Conservation (phyloP, 768 basidiomycete species). For the Calocera viscosa region DNA sequence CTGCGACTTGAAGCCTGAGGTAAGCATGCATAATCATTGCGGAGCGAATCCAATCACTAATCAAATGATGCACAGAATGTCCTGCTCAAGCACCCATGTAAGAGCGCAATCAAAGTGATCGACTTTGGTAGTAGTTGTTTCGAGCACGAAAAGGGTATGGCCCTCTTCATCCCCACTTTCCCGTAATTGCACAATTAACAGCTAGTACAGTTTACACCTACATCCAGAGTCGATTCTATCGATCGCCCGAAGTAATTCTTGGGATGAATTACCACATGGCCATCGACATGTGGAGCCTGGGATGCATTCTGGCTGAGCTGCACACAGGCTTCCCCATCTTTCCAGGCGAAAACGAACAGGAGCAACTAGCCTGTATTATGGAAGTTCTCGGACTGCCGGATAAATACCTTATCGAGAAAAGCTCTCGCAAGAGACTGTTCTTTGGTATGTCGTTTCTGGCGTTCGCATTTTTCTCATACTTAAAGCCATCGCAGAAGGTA, state of each 20-base stretch:
- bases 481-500: constrained; percentile 50
- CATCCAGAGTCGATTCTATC: constrained; percentile 98
- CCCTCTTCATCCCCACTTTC: neutral
- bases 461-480: neutral
- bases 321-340: constrained; percentile 98
- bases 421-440: constrained; percentile 86
- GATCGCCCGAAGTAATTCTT: constrained; percentile 97
- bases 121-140: constrained; percentile 98
- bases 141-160: constrained; percentile 91
- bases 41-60: too few relatives aligned
- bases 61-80: constrained; percentile 93
- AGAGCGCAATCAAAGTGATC: constrained; percentile 95
- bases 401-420: constrained; percentile 85
- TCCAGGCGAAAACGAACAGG: constrained; percentile 97
- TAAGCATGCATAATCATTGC: constrained; percentile 26
- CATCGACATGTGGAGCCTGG: constrained; percentile 99
- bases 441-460: constrained; percentile 57
- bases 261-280: constrained; percentile 99
- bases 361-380: constrained; percentile 98
- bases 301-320: constrained; percentile 93
- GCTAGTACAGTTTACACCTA: constrained; percentile 79
- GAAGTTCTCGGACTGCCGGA: constrained; percentile 94
- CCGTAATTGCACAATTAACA: constrained; percentile 1
- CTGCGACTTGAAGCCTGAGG: constrained; percentile 98
- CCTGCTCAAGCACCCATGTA: constrained; percentile 81